These are phyloP conservation scores for Myriosclerotinia curreyana DNA, from an alignment of 2,329 filamentous ascomycete species.

Conservation along the genomic window DNA sequence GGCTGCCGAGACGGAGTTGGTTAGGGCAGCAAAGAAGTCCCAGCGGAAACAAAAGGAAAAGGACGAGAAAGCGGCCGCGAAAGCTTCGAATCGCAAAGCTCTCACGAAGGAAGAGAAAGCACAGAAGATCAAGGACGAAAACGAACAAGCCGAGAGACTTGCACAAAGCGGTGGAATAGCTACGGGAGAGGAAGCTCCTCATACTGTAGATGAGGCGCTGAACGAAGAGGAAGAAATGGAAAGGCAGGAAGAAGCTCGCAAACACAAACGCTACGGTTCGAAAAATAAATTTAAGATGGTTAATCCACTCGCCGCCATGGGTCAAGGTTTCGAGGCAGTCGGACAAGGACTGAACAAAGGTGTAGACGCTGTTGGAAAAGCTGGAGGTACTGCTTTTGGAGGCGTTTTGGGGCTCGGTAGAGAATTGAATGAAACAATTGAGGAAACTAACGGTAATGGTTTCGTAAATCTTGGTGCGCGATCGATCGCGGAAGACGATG, in stretches of 20 bases:
- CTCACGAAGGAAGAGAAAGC: constrained; percentile 40
- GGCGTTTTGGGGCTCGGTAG: constrained; percentile 48
- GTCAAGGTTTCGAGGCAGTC: constrained; percentile 35
- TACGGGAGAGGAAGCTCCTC: constrained; percentile 53
- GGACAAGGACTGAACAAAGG: constrained; percentile 36
- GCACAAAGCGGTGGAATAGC: constrained; percentile 52
- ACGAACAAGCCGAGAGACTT: constrained; percentile 43
- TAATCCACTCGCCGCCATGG: constrained; percentile 33
- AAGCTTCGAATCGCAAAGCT: constrained; percentile 42
- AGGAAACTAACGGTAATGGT: constrained; percentile 51
- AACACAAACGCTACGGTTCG: constrained; percentile 18
- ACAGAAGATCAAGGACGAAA: constrained; percentile 32
- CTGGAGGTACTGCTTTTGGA: constrained; percentile 46
- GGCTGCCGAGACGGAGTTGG: constrained; percentile 76
- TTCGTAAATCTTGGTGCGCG: constrained; percentile 34
- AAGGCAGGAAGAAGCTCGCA: constrained; percentile 24
- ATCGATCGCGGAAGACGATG: constrained; percentile 31
- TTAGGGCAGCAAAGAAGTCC: constrained; percentile 74
- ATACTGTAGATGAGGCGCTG: constrained; percentile 49
- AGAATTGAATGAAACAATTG: constrained; percentile 52
- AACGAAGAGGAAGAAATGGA: constrained; percentile 40
- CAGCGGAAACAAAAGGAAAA: constrained; percentile 60
- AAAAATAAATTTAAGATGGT: constrained; percentile 33
- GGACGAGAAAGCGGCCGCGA: constrained; percentile 49
- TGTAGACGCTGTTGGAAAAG: constrained; percentile 35